These are phyloP conservation scores for Helotiales sp. DNA, from an alignment of 2,329 filamentous ascomycete species.

Conservation along the genomic window DNA sequence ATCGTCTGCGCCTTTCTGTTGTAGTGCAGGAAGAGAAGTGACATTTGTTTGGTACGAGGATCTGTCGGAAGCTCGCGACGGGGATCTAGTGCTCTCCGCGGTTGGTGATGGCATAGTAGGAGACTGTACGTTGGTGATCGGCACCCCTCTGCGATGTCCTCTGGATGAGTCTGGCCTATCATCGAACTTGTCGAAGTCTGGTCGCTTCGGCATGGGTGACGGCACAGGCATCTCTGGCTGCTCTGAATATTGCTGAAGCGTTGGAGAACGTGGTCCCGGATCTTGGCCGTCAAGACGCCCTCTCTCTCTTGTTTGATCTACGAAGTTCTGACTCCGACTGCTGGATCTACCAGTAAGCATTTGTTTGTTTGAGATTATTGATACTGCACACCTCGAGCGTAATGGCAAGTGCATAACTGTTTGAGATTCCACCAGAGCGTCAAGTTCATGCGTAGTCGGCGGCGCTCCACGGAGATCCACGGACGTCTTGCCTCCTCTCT, in stretches of 20 bases:
- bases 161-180: slow-evolving; percentile 1
- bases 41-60: slow-evolving; percentile 30
- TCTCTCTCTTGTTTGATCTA: background rate
- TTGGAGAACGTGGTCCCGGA: background rate
- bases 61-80: slow-evolving; percentile 25
- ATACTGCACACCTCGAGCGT: background rate
- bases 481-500: slow-evolving; percentile 1
- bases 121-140: background rate
- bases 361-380: background rate
- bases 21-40: slow-evolving; percentile 31
- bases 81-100: slow-evolving; percentile 20
- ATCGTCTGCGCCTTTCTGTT: slow-evolving; percentile 39
- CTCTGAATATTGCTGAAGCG: background rate
- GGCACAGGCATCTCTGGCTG: background rate
- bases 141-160: slow-evolving; percentile 5
- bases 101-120: slow-evolving; percentile 17
- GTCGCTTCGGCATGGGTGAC: background rate
- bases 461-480: background rate
- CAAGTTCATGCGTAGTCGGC: slow-evolving; percentile 11
- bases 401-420: background rate
- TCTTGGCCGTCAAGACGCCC: background rate
- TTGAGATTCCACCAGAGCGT: slow-evolving; percentile 4
- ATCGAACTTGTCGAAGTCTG: background rate
- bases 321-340: background rate
- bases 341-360: background rate